Evolutionary conservation across 768 basidiomycete species (phyloP), one percentile per base, ranked within the genome.

Genomic region (Tricholoma saponaceum): DNA sequence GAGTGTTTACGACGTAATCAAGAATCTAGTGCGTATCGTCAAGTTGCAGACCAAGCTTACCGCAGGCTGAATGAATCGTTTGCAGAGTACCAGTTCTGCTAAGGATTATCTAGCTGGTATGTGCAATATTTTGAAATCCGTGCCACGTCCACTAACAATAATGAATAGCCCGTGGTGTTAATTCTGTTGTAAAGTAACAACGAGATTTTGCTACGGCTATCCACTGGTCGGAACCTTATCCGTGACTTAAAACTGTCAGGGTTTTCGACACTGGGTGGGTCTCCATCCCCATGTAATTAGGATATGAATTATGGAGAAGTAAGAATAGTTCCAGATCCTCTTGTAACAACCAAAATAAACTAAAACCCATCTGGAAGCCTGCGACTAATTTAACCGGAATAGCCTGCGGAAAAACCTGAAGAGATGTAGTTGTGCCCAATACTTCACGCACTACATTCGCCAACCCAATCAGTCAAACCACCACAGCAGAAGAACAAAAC

Each of bases 1-100:
- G 75, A 89, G 84, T 59, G 83, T 93, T n/a, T 93, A 92, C 66
- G 89, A 91, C 49, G 74, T 91, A 26, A 83, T 93, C 61, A 90
- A 89, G 67, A 79, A 81, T 51, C 71, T 94, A 65, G 91, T 90
- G 58, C 51, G 79, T 68, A 14, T 12, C 53, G 0, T 39, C 33
- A 2, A 49, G 13, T 13, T 8, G 25, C 20, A 16, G 33, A 7
- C n/a, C 9, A 41, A 30, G 23, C 32, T 13, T 49, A 44, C 16
- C 2, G 20, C 16, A 37, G 14, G 16, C 8, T 61, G 30, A 33
- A 6, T 32, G 16, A 12, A 52, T 14, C 23, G 14, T 22, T n/a
- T 44, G 12, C 59, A 90, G 88, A 90, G 84, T 62, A 67, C 82
- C 1, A 82, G 87, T 56, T 79, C 83, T 4, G 89, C 88, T 9